Evolutionary conservation across 2,329 filamentous ascomycete species (phyloP).

Genomic region (Simplicillium sp.): DNA sequence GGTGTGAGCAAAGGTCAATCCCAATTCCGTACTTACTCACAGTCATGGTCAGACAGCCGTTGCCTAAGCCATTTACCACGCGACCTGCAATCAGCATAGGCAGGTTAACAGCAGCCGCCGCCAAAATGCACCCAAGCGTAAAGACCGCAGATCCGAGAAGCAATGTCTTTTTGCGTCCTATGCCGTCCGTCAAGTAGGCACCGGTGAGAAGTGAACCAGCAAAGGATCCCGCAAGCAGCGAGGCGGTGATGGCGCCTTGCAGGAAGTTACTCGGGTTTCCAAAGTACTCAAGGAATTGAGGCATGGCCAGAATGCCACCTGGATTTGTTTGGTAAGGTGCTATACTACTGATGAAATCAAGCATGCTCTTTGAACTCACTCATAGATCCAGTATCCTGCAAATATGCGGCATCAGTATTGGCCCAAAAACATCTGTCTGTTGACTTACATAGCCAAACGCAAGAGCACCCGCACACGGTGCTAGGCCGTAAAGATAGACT

Average conservation of each 20-base stretch:
- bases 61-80: slow-evolving; percentile 54
- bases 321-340: neutral
- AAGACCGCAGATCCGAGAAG: slow-evolving; percentile 37
- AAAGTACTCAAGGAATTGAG: slow-evolving; percentile 42
- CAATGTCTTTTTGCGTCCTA: slow-evolving; percentile 33
- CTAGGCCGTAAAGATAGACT: neutral
- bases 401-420: neutral
- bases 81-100: slow-evolving; percentile 43
- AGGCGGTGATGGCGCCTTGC: slow-evolving; percentile 40
- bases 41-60: slow-evolving; percentile 28
- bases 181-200: slow-evolving; percentile 30
- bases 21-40: neutral
- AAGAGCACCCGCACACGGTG: neutral
- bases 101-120: slow-evolving; percentile 48
- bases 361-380: neutral
- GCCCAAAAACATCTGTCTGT: no score
- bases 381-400: neutral
- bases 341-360: neutral
- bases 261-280: slow-evolving; percentile 31
- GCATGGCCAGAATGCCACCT: neutral
- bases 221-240: slow-evolving; percentile 38
- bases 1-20: slow-evolving; percentile 38
- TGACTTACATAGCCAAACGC: neutral
- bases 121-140: slow-evolving; percentile 50
- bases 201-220: slow-evolving; percentile 34